Evolutionary conservation across 805 yeast genomes (phyloP).

Genomic region (Naumovozyma castellii): DNA sequence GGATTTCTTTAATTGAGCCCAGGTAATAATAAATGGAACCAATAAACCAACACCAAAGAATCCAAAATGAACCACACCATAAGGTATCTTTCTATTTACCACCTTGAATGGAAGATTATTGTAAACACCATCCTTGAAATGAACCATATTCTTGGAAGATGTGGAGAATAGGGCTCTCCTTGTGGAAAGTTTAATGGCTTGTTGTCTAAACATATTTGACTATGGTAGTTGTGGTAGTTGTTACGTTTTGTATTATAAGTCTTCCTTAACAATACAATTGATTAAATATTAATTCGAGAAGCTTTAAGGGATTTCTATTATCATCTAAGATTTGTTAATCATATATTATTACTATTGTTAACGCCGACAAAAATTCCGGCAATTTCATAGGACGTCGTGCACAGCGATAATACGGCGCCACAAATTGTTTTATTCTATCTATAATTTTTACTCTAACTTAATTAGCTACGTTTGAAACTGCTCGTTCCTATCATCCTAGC

Average conservation of each 20-base stretch:
- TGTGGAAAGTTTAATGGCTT: conserved; percentile 25
- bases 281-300: too few species aligned
- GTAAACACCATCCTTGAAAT: conserved; percentile 77
- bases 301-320: background rate
- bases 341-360: background rate
- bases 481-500: conserved; percentile 7
- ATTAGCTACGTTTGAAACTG: background rate
- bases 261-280: too few species aligned
- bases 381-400: background rate
- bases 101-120: conserved; percentile 90
- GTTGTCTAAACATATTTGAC: conserved; percentile 28
- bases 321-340: background rate
- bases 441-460: too few species aligned
- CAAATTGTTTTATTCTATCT: too few species aligned
- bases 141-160: conserved; percentile 38
- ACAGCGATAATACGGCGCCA: background rate
- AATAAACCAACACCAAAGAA: conserved; percentile 62
- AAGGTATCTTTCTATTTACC: conserved; percentile 87
- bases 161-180: conserved; percentile 47
- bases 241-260: too few species aligned
- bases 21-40: conserved; percentile 70
- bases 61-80: conserved; percentile 71
- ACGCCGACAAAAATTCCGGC: background rate
- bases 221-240: too few species aligned
- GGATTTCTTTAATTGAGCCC: conserved; percentile 80